These are phyloP conservation scores for Hirsutella thompsonii DNA, from an alignment of 2,329 filamentous ascomycete genomes.

Conservation along the genomic window DNA sequence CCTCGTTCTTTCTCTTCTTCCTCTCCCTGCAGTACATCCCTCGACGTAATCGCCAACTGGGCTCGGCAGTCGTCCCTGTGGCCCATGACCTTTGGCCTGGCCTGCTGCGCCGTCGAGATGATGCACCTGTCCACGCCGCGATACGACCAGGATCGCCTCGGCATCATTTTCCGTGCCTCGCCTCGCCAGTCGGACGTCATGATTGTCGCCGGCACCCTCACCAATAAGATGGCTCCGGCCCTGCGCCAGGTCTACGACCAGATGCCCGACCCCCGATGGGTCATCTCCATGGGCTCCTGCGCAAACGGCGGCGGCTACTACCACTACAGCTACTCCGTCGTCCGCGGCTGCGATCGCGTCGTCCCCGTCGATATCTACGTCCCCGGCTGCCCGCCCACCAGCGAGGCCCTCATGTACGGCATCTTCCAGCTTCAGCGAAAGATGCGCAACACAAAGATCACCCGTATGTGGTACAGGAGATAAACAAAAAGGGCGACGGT, in stretches of 20 bases:
- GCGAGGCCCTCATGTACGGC: constrained; percentile 52
- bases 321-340: constrained; percentile 72
- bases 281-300: constrained; percentile 71
- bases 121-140: constrained; percentile 82
- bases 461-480: constrained; percentile 45
- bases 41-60: constrained; percentile 76
- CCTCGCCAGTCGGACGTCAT: constrained; percentile 83
- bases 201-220: constrained; percentile 86
- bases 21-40: constrained; percentile 63
- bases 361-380: constrained; percentile 73
- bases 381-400: constrained; percentile 55
- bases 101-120: constrained; percentile 86
- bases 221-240: constrained; percentile 93
- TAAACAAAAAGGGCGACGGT: constrained; percentile 17
- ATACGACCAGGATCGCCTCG: constrained; percentile 79
- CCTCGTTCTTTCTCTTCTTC: background rate
- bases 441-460: constrained; percentile 49
- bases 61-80: constrained; percentile 72
- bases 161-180: constrained; percentile 83
- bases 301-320: constrained; percentile 80
- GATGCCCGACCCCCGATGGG: constrained; percentile 87
- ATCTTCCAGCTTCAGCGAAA: constrained; percentile 69
- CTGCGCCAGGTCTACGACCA: constrained; percentile 88
- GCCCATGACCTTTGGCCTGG: constrained; percentile 81
- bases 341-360: constrained; percentile 62